Percentiles rank a stretch among this genome's conserved stretches.
Conservation (phyloP, 495 filamentous ascomycete genomes). For the Xylaria castorea region DNA sequence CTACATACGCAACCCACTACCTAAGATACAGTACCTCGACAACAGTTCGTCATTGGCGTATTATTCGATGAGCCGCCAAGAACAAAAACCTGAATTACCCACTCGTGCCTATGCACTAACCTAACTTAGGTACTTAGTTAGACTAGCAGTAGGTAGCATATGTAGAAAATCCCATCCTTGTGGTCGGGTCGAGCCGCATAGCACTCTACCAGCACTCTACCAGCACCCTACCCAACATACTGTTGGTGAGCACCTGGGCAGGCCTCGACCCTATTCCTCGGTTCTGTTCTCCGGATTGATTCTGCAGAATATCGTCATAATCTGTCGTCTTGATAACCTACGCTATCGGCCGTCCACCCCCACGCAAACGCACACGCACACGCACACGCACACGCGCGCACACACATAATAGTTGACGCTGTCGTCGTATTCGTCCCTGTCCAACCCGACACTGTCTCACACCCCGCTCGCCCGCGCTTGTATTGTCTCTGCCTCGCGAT, state of each 20-base stretch:
- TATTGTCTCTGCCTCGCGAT: background rate
- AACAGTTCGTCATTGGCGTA: too few species aligned
- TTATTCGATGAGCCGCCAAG: too few species aligned
- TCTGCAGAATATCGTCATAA: constrained; percentile 11
- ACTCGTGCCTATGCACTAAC: too few species aligned
- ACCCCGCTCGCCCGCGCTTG: background rate
- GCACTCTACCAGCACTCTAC: background rate
- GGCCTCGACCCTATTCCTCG: background rate
- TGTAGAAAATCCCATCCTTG: background rate
- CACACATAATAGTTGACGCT: background rate
- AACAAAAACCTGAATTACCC: too few species aligned
- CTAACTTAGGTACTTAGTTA: too few species aligned
- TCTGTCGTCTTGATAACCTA: background rate
- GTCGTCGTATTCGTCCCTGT: background rate
- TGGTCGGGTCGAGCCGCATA: constrained; percentile 7
- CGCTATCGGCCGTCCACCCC: background rate
- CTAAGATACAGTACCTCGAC: too few species aligned
- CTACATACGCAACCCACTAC: too few species aligned
- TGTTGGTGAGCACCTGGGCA: background rate
- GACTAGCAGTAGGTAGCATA: background rate
- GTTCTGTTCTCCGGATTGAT: too few species aligned
- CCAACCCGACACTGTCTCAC: constrained; percentile 7
- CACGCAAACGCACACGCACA: background rate
- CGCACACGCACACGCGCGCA: background rate
- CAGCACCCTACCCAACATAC: background rate